A percentile compares a stretch with the other conserved stretches of the same genome.
phyloP scores from a whole-genome alignment of 495 filamentous ascomycete species.

The Aspergillus haitiensis region DNA sequence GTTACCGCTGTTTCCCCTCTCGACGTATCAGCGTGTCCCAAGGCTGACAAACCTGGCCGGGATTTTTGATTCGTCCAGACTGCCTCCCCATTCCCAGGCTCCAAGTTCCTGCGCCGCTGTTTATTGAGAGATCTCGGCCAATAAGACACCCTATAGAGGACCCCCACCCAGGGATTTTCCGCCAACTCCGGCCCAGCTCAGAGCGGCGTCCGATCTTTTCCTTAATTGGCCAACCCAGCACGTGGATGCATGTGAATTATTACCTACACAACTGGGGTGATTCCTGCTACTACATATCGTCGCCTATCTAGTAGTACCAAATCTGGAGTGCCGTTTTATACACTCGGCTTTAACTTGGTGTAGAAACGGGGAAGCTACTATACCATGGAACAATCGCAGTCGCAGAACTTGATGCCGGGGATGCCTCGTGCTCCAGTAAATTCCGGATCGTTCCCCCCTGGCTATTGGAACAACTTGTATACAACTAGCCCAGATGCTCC shows the following conservation, averaged over 20 bases:
- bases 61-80: constrained; percentile 17
- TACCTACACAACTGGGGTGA: neutral
- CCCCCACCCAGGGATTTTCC: constrained; percentile 17
- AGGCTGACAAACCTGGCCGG: constrained; percentile 19
- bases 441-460: constrained; percentile 30
- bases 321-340: neutral
- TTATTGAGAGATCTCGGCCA: constrained; percentile 15
- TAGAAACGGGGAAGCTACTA: constrained; percentile 16
- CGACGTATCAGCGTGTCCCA: constrained; percentile 13
- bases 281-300: constrained; percentile 7
- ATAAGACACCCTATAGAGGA: constrained; percentile 8
- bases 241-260: constrained; percentile 28
- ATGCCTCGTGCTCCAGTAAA: constrained; percentile 33
- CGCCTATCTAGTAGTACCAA: constrained; percentile 19
- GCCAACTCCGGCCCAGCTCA: constrained; percentile 11
- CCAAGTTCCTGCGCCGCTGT: constrained; percentile 17
- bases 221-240: constrained; percentile 17
- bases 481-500: constrained; percentile 23
- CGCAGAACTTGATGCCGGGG: constrained; percentile 37
- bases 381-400: constrained; percentile 46
- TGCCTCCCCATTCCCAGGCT: constrained; percentile 11
- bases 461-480: constrained; percentile 44
- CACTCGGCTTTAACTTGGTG: constrained; percentile 12
- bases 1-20: constrained; percentile 3
- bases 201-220: constrained; percentile 21